A percentile compares a stretch with the other conserved stretches of the same genome.
phyloP scores from a whole-genome alignment of 257 asterid species.

The Plantago major region DNA sequence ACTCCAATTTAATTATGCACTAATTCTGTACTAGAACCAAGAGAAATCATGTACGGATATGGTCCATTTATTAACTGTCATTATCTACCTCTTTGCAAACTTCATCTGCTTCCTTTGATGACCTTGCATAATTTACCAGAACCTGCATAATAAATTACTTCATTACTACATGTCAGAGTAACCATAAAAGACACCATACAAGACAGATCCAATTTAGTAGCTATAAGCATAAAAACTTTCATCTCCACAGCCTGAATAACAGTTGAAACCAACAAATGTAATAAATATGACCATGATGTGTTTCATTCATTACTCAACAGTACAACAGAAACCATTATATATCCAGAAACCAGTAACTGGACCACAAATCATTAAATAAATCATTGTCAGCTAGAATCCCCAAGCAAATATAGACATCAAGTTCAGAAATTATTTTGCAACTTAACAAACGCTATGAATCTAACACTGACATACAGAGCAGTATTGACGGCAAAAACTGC shows the following conservation, averaged over 20 bases:
- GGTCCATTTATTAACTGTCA: constrained; percentile 16
- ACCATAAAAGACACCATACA: constrained; percentile 12
- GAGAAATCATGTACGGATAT: background rate
- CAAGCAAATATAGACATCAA: no score
- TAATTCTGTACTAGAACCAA: constrained; percentile 6
- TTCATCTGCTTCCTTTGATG: constrained; percentile 95
- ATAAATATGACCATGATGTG: background rate
- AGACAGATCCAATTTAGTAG: background rate
- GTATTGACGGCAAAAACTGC: no score
- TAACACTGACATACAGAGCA: no score
- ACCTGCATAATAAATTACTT: constrained; percentile 42
- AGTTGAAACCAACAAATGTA: background rate
- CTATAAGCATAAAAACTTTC: background rate
- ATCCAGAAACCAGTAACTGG: no score
- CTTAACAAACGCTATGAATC: no score
- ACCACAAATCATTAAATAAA: no score
- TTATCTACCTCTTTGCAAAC: constrained; percentile 64
- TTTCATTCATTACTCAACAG: background rate
- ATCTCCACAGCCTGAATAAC: constrained; percentile 1
- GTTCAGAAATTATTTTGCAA: no score
- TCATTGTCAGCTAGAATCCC: no score
- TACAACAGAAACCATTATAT: background rate
- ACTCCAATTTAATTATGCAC: background rate
- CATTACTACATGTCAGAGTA: constrained; percentile 15
- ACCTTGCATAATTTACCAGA: constrained; percentile 95